Percentiles rank a stretch among this genome's conserved stretches.
phyloP scores from a whole-genome alignment of 352 stramenopile genomes.

The Phytopythium chamaehyphon region DNA sequence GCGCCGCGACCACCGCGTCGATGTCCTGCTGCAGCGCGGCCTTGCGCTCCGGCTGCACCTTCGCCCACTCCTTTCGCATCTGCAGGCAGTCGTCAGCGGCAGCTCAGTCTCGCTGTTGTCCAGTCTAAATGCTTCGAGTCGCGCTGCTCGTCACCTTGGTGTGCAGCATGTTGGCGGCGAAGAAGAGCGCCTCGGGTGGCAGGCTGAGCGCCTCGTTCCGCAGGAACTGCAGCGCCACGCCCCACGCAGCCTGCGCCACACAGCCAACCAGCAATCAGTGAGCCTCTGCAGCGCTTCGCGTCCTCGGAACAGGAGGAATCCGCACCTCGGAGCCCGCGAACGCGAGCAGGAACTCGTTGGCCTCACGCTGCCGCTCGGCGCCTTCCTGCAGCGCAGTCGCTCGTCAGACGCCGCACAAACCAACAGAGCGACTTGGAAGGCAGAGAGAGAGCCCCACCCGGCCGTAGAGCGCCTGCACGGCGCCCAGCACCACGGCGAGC shows the following conservation, averaged over 20 bases:
- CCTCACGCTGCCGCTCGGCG: slow-evolving; percentile 50
- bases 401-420: background rate
- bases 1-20: slow-evolving; percentile 29
- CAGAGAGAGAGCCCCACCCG: slow-evolving; percentile 26
- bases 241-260: slow-evolving; percentile 36
- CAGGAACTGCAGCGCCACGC: slow-evolving; percentile 42
- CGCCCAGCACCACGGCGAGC: slow-evolving; percentile 45
- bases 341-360: slow-evolving; percentile 60
- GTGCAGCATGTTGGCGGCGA: slow-evolving; percentile 74
- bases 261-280: background rate
- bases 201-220: slow-evolving; percentile 40
- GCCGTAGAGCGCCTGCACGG: slow-evolving; percentile 58
- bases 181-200: slow-evolving; percentile 58
- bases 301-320: background rate
- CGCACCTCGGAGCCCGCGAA: slow-evolving; percentile 46
- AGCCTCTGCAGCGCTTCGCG: slow-evolving; percentile 3
- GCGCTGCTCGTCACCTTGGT: slow-evolving; percentile 29
- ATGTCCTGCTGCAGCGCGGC: slow-evolving; percentile 31
- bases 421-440: background rate
- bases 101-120: background rate
- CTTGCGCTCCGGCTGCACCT: slow-evolving; percentile 29
- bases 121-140: too few relatives aligned
- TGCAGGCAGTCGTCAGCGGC: slow-evolving; percentile 4
- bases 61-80: slow-evolving; percentile 57
- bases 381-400: slow-evolving; percentile 36